phyloP scores from a whole-genome alignment of 805 yeast genomes.

The Lipomyces lipofer region DNA sequence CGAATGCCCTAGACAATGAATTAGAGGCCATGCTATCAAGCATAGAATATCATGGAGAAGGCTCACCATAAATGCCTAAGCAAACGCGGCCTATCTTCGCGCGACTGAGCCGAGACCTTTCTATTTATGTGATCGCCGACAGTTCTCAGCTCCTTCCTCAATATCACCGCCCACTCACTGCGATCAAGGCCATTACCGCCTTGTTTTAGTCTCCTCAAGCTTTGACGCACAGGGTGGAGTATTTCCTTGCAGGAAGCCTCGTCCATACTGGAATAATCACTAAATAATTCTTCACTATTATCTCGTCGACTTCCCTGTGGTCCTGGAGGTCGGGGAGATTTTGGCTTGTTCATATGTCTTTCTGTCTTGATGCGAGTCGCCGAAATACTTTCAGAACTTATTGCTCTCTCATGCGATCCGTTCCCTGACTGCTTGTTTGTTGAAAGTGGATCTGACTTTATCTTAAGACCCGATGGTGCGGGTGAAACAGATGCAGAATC shows the following conservation, averaged over 20 bases:
- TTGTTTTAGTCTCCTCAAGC: conserved; percentile 63
- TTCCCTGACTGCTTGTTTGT: not conserved
- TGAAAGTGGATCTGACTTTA: conserved; percentile 4
- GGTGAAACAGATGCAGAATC: conserved; percentile 27
- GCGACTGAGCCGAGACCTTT: conserved; percentile 38
- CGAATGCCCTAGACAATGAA: conserved; percentile 49
- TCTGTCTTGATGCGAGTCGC: not conserved
- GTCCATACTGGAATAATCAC: conserved; percentile 78
- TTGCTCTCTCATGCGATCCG: not conserved
- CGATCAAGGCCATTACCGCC: conserved; percentile 75
- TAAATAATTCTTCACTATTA: conserved; percentile 34
- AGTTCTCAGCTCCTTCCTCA: conserved; percentile 64
- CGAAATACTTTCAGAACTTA: not conserved
- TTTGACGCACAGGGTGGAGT: conserved; percentile 66
- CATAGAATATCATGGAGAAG: not conserved
- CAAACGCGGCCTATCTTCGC: conserved; percentile 43
- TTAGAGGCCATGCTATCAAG: not conserved
- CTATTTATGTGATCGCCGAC: conserved; percentile 71
- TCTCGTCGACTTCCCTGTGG: conserved; percentile 3
- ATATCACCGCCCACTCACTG: conserved; percentile 71
- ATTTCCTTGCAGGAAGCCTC: conserved; percentile 63
- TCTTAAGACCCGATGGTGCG: conserved; percentile 10
- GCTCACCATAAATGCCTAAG: conserved; percentile 68
- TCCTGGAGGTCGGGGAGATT: not conserved
- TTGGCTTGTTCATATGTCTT: not conserved